These are phyloP conservation scores for Dipteronia dyeriana DNA, from an alignment of 345 rosid genomes.

Conservation along the genomic window DNA sequence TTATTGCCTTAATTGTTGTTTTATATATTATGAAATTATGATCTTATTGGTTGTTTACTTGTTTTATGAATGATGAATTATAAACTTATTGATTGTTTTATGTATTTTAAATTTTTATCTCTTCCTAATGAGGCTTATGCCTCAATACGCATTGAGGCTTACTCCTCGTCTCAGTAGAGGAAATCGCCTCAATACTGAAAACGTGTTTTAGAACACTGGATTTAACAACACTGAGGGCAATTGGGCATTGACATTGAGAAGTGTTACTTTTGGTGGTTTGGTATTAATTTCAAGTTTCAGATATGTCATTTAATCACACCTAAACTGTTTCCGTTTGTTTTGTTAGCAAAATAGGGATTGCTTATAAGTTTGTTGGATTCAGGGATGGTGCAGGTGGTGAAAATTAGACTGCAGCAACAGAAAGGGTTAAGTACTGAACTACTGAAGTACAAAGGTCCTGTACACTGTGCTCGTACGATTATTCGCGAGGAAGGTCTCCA, in stretches of 20 bases:
- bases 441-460: constrained; percentile 87
- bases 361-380: constrained; percentile 19
- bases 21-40: no score
- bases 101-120: no score
- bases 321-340: no score
- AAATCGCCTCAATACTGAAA: no score
- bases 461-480: constrained; percentile 76
- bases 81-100: no score
- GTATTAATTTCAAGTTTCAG: neutral
- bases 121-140: no score
- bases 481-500: constrained; percentile 68
- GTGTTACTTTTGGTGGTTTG: neutral
- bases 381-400: constrained; percentile 71
- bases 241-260: neutral
- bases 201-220: no score
- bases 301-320: neutral
- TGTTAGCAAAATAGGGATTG: neutral
- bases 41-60: no score
- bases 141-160: no score
- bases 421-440: constrained; percentile 79
- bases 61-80: no score
- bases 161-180: no score
- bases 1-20: no score
- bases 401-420: constrained; percentile 94
- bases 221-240: neutral